phyloP scores from a whole-genome alignment of 1,284 basidiomycete genomes.

The Golubevia pallescens region DNA sequence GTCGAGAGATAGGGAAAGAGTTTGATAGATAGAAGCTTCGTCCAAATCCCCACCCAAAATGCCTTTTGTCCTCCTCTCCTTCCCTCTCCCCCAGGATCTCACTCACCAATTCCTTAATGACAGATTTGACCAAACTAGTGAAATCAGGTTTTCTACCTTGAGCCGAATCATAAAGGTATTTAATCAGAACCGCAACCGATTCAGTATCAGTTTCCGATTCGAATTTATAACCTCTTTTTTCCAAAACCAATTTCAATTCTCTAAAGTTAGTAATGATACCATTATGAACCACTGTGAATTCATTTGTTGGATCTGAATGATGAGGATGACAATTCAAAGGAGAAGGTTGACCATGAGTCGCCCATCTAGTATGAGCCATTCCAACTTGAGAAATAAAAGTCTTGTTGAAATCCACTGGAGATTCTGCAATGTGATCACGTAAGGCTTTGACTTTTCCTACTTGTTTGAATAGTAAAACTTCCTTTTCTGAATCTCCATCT shows the following conservation, averaged over 20 bases:
- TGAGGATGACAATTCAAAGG: conserved; percentile 94
- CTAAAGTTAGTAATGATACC: conserved; percentile 96
- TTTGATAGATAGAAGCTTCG: no score
- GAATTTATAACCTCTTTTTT: conserved; percentile 94
- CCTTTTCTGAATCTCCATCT: conserved; percentile 85
- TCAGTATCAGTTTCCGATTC: conserved; percentile 98
- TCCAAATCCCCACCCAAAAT: no score
- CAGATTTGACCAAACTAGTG: conserved; percentile 90
- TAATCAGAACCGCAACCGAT: conserved; percentile 91
- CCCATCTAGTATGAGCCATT: conserved; percentile 99
- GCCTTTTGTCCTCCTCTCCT: no score
- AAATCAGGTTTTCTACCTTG: conserved; percentile 87
- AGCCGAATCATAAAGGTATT: conserved; percentile 95
- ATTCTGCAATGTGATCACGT: conserved; percentile 85
- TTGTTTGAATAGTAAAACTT: conserved; percentile 89
- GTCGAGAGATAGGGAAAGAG: no score
- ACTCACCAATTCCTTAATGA: conserved; percentile 85
- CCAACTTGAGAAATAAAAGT: conserved; percentile 86
- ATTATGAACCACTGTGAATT: conserved; percentile 97
- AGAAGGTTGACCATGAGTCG: conserved; percentile 91
- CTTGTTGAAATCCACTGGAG: conserved; percentile 79
- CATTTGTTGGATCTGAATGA: conserved; percentile 78
- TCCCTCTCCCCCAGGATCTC: no score
- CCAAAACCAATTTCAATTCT: conserved; percentile 88
- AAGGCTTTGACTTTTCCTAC: conserved; percentile 97